Conservation (phyloP, 1,139 yeast genomes). For the Candida dubliniensis region DNA sequence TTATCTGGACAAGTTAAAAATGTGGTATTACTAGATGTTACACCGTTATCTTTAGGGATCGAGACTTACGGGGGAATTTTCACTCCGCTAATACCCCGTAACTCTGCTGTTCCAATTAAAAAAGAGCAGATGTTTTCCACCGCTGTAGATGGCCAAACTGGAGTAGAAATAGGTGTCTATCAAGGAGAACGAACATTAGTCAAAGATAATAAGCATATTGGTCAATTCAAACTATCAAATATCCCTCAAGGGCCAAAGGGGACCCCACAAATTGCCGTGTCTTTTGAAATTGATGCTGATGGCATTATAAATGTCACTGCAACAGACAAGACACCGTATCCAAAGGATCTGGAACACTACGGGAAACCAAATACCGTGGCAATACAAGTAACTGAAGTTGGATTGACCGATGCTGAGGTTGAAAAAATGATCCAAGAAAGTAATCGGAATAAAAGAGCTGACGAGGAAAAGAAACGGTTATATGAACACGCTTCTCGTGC, state of each 20-base stretch:
- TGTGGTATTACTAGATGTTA: slow-evolving; percentile 74
- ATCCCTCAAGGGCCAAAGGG: slow-evolving; percentile 78
- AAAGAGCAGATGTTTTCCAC: slow-evolving; percentile 74
- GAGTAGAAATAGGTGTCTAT: slow-evolving; percentile 73
- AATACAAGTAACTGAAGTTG: slow-evolving; percentile 69
- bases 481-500: slow-evolving; percentile 53
- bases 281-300: slow-evolving; percentile 78
- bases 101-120: slow-evolving; percentile 73
- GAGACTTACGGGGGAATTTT: slow-evolving; percentile 83
- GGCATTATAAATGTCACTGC: slow-evolving; percentile 80
- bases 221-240: slow-evolving; percentile 65
- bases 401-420: slow-evolving; percentile 65
- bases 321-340: slow-evolving; percentile 58
- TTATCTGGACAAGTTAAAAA: slow-evolving; percentile 68
- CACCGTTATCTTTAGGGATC: slow-evolving; percentile 76
- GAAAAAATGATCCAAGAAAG: slow-evolving; percentile 56
- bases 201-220: slow-evolving; percentile 69
- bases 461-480: slow-evolving; percentile 40
- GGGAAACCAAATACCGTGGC: slow-evolving; percentile 46
- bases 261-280: slow-evolving; percentile 69
- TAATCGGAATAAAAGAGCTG: slow-evolving; percentile 39
- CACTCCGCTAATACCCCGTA: slow-evolving; percentile 73
- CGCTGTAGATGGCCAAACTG: slow-evolving; percentile 83
- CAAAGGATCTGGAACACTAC: slow-evolving; percentile 28
- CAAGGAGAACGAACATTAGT: slow-evolving; percentile 81